Evolutionary conservation across 805 yeast genomes (phyloP), one percentile per base, ranked within the genome.

Genomic region (Saturnispora sanitii): DNA sequence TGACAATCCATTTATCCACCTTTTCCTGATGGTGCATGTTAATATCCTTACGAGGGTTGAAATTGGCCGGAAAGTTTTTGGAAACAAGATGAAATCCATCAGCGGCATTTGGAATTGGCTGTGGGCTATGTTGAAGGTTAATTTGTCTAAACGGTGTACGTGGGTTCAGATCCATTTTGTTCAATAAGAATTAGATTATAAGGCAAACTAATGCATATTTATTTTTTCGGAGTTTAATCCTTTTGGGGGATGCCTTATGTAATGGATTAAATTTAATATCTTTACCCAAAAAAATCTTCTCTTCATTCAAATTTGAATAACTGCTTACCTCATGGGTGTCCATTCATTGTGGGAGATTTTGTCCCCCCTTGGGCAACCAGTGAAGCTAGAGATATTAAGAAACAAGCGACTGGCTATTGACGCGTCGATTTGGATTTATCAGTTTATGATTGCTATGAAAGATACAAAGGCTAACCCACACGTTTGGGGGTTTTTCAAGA

Each of bases 341-440:
- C 85, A 84, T 52, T 83, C 92, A 6, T 72, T 92, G 36, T 92
- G 99, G 99, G 86, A 79, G 38, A 77, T 92, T 9, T 67, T 90
- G 2, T 94, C 86, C 5, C 94, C 96, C 0, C 75, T 90, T 0
- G 92, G 97, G 0, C 68, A 82, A 37, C 96, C 99, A 0, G 95
- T 92, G 2, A 70, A 90, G 40, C 68, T 92, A 22, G 97, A 90
- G 57, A 79, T 94, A 0, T 68, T 92, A 27, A 73, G 82, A 18
- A 77, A 87, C 43, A 82, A 80, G 55, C 67, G 72, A 40, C 65
- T 92, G 51, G 98, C 98, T 0, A 90, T 92, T 6, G 99, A 92
- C 67, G 99, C 98, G 1, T 90, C 97, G 2, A 92, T 92, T 48
- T 92, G 99, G 99, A 82, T 92, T 41, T 92, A 92, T 56, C 99